phyloP scores from a whole-genome alignment of 352 stramenopile species.

The Hyaloperonospora arabidopsidis region DNA sequence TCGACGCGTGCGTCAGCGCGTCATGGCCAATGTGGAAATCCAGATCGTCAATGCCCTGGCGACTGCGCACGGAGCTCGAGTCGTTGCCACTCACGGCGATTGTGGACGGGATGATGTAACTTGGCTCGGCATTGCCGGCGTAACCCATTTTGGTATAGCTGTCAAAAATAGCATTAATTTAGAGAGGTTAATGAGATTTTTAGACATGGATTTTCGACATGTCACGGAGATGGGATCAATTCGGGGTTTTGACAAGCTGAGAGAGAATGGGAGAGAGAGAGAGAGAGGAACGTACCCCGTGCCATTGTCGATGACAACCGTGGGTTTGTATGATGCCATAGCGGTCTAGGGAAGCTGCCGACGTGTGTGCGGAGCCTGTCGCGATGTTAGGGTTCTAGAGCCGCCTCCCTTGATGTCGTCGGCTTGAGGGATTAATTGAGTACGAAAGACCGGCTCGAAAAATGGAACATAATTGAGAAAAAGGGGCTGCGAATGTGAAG shows the following conservation, averaged over 20 bases:
- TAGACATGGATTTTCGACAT: too few species aligned
- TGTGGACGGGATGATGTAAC: slow-evolving; percentile 94
- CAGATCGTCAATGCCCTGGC: slow-evolving; percentile 89
- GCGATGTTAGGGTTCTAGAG: slow-evolving; percentile 28
- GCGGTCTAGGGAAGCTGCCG: slow-evolving; percentile 3
- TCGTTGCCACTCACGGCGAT: slow-evolving; percentile 75
- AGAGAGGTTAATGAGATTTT: too few species aligned
- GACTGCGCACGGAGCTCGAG: slow-evolving; percentile 68
- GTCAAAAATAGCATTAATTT: background rate
- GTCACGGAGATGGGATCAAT: too few species aligned
- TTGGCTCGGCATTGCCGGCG: slow-evolving; percentile 89
- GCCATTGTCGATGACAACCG: slow-evolving; percentile 95
- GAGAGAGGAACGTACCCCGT: slow-evolving; percentile 68
- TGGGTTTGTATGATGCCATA: slow-evolving; percentile 82
- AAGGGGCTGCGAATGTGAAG: too few species aligned
- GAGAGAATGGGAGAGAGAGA: background rate
- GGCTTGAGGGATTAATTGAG: too few species aligned
- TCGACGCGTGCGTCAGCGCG: slow-evolving; percentile 82
- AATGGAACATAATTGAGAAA: too few species aligned
- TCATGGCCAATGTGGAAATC: slow-evolving; percentile 95
- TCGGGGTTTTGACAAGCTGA: too few species aligned
- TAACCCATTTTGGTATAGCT: slow-evolving; percentile 97
- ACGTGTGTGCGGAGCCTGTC: slow-evolving; percentile 12
- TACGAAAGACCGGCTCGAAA: too few species aligned
- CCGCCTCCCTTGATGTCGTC: slow-evolving; percentile 17